phyloP scores from a whole-genome alignment of 257 asterid species.

The Ilex asprella region DNA sequence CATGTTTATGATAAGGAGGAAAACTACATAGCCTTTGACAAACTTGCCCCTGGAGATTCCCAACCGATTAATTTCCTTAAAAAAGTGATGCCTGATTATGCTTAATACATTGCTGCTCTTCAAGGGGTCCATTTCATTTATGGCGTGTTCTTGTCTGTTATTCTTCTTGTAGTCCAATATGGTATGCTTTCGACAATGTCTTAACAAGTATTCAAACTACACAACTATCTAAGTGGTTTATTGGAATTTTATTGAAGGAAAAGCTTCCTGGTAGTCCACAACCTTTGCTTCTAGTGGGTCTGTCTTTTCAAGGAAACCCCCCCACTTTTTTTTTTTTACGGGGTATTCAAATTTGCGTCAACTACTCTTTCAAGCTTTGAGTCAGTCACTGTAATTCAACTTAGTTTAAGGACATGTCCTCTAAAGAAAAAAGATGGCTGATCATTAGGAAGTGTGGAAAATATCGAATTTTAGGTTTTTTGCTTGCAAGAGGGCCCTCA shows the following conservation, averaged over 20 bases:
- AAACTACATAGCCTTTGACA: slow-evolving; percentile 68
- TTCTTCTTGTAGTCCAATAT: neutral
- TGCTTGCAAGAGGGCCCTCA: too few species aligned
- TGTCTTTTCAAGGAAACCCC: too few species aligned
- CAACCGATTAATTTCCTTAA: slow-evolving; percentile 75
- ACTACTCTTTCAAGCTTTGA: too few species aligned
- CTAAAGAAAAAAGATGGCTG: too few species aligned
- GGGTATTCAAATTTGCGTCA: too few species aligned
- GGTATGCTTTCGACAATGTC: neutral
- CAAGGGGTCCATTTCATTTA: slow-evolving; percentile 4
- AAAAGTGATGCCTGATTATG: slow-evolving; percentile 83
- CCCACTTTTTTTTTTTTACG: too few species aligned
- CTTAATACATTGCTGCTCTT: slow-evolving; percentile 30
- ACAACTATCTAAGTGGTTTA: neutral
- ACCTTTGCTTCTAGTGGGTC: neutral
- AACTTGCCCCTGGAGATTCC: slow-evolving; percentile 68
- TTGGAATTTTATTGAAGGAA: slow-evolving; percentile 8
- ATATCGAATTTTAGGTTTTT: too few species aligned
- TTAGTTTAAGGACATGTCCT: too few species aligned
- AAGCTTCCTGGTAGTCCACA: neutral
- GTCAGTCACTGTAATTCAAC: too few species aligned
- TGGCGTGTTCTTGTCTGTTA: neutral
- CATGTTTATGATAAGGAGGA: slow-evolving; percentile 67
- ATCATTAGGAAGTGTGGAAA: too few species aligned
- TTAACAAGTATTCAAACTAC: neutral